Conservation (phyloP, 768 basidiomycete genomes). For the Suillus paluster region DNA sequence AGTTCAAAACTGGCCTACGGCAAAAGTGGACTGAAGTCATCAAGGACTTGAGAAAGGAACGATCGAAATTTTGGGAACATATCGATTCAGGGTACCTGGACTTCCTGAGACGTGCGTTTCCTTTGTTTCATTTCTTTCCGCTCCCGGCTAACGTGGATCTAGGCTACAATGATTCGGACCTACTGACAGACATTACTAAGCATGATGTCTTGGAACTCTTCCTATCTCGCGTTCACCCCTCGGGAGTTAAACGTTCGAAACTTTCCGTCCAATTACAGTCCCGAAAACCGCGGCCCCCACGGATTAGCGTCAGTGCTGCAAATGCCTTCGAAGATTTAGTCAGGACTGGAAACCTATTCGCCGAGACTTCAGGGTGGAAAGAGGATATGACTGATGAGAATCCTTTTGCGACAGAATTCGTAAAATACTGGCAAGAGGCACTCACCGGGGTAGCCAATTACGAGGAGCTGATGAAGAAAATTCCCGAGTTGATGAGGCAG, state of each 20-base stretch:
- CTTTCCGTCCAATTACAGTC: conserved; percentile 83
- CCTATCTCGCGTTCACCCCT: conserved; percentile 68
- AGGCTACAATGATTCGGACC: conserved; percentile 77
- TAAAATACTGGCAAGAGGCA: conserved; percentile 59
- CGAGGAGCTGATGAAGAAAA: conserved; percentile 48
- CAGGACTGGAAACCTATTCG: conserved; percentile 47
- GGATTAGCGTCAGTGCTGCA: conserved; percentile 66
- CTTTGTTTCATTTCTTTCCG: neutral
- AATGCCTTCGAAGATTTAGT: conserved; percentile 63
- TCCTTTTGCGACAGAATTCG: conserved; percentile 65
- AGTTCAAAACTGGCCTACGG: conserved; percentile 78
- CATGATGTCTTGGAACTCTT: conserved; percentile 77
- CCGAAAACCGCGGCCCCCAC: conserved; percentile 61
- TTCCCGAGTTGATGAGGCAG: conserved; percentile 60
- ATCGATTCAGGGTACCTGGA: conserved; percentile 84
- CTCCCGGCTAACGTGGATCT: conserved; percentile 5
- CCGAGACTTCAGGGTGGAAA: conserved; percentile 56
- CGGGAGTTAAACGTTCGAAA: conserved; percentile 74
- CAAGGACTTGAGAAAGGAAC: conserved; percentile 90
- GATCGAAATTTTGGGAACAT: conserved; percentile 64
- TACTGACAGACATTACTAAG: conserved; percentile 69
- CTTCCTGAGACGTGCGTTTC: conserved; percentile 77
- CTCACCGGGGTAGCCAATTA: conserved; percentile 45
- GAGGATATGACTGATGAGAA: conserved; percentile 55
- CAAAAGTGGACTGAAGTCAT: conserved; percentile 83